Percentiles rank a stretch among this genome's conserved stretches.
These are phyloP conservation scores for Dimargaris xerosporica DNA, from an alignment of 192 early-diverging fungal species.

Conservation along the genomic window DNA sequence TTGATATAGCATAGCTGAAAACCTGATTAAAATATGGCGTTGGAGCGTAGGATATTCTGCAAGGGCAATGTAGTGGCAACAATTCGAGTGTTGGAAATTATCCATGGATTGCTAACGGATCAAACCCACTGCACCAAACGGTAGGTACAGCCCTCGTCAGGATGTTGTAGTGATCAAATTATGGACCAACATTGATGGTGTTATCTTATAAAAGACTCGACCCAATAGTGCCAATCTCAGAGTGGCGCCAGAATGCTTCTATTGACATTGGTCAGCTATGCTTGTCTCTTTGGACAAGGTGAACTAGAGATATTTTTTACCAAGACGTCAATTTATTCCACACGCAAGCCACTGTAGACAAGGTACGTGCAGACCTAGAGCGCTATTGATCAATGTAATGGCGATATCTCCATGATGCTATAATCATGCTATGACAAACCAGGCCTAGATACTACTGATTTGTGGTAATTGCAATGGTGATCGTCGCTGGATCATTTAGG, in stretches of 20 bases:
- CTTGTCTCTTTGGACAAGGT: not conserved
- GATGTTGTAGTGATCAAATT: not conserved
- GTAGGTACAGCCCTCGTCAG: not conserved
- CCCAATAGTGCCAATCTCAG: not conserved
- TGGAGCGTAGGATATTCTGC: no score
- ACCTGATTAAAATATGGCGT: no score
- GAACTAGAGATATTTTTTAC: not conserved
- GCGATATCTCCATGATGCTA: not conserved
- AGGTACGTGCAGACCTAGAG: not conserved
- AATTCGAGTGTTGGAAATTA: no score
- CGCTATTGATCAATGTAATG: not conserved
- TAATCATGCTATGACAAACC: not conserved
- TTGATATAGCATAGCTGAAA: no score
- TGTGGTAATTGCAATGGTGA: not conserved
- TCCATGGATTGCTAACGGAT: not conserved
- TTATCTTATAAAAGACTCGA: no score
- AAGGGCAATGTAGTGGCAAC: no score
- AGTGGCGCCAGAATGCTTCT: not conserved
- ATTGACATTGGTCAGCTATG: no score
- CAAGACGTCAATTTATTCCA: not conserved
- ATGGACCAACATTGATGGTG: not conserved
- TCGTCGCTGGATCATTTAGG: not conserved
- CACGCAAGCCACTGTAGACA: not conserved
- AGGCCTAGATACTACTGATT: not conserved
- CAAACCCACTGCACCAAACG: not conserved